phyloP scores from a whole-genome alignment of 2,329 filamentous ascomycete species.

The Cercospora sp. region DNA sequence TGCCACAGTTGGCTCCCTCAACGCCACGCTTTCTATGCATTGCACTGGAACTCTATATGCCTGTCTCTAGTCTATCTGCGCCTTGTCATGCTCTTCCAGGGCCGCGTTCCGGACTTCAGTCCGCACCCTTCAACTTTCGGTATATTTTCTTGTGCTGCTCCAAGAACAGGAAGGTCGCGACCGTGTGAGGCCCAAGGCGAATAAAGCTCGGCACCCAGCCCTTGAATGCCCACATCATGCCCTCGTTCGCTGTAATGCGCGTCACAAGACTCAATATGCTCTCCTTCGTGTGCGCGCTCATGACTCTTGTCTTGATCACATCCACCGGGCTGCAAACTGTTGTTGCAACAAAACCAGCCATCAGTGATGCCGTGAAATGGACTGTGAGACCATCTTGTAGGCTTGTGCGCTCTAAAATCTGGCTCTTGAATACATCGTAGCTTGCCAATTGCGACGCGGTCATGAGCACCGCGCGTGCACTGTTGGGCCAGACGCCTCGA shows the following conservation, averaged over 20 bases:
- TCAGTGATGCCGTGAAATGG: constrained; percentile 74
- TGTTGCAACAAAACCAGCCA: constrained; percentile 80
- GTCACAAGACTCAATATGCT: constrained; percentile 60
- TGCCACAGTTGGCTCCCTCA: not conserved
- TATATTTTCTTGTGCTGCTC: constrained; percentile 84
- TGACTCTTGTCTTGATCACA: constrained; percentile 85
- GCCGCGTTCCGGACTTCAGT: not conserved
- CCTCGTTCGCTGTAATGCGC: constrained; percentile 70
- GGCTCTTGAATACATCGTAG: constrained; percentile 78
- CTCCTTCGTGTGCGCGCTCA: constrained; percentile 63
- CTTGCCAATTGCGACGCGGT: constrained; percentile 80
- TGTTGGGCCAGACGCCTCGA: constrained; percentile 82
- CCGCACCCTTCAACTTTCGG: constrained; percentile 43
- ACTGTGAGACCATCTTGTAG: constrained; percentile 69
- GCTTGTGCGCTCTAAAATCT: constrained; percentile 66
- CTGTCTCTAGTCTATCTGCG: not conserved
- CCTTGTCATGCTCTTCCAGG: not conserved
- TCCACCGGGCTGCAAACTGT: constrained; percentile 84
- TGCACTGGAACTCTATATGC: constrained; percentile 1
- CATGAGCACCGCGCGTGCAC: constrained; percentile 80
- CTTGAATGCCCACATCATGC: constrained; percentile 81
- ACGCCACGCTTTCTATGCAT: not conserved
- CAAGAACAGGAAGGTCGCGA: constrained; percentile 82
- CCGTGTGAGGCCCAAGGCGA: constrained; percentile 71
- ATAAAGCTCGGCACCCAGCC: constrained; percentile 83